Conservation (phyloP, 371 early-diverging fungal species). For the Racocetra persica region DNA sequence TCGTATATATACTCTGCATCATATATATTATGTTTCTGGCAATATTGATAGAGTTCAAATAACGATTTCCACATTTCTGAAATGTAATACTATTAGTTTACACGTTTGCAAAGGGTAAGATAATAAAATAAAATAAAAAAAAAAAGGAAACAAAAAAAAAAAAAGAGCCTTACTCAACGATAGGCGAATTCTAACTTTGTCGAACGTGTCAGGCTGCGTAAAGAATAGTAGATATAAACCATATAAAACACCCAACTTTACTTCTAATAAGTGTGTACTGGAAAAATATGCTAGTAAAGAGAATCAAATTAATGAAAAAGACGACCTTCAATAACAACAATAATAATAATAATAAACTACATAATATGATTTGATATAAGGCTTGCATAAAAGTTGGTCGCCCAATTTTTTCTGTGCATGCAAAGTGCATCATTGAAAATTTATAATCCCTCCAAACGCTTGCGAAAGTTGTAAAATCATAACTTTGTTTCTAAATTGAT, state of each 20-base stretch:
- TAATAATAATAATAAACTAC: slow-evolving; percentile 22
- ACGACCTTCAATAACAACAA: background rate
- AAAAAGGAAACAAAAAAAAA: background rate
- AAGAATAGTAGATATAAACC: slow-evolving; percentile 44
- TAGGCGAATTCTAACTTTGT: slow-evolving; percentile 37
- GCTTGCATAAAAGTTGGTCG: slow-evolving; percentile 44
- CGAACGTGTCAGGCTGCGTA: slow-evolving; percentile 44
- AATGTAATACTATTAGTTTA: background rate
- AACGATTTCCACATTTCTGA: background rate
- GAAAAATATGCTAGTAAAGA: background rate
- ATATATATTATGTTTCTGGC: slow-evolving; percentile 6
- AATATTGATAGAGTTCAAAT: slow-evolving; percentile 21
- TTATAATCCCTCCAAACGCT: slow-evolving; percentile 41
- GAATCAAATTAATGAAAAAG: background rate
- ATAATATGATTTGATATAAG: slow-evolving; percentile 42
- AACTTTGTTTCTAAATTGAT: slow-evolving; percentile 1
- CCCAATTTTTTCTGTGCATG: slow-evolving; percentile 45
- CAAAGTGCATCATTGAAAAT: slow-evolving; percentile 46
- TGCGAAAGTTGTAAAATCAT: slow-evolving; percentile 37
- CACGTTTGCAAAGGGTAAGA: background rate
- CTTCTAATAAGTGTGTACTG: background rate
- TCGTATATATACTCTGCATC: slow-evolving; percentile 36
- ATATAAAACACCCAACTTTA: slow-evolving; percentile 43
- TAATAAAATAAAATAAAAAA: background rate
- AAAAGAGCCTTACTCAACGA: slow-evolving; percentile 26